Evolutionary conservation across 306 rosid species (phyloP), one percentile per base, ranked within the genome.

Genomic region (Dryas octopetala): DNA sequence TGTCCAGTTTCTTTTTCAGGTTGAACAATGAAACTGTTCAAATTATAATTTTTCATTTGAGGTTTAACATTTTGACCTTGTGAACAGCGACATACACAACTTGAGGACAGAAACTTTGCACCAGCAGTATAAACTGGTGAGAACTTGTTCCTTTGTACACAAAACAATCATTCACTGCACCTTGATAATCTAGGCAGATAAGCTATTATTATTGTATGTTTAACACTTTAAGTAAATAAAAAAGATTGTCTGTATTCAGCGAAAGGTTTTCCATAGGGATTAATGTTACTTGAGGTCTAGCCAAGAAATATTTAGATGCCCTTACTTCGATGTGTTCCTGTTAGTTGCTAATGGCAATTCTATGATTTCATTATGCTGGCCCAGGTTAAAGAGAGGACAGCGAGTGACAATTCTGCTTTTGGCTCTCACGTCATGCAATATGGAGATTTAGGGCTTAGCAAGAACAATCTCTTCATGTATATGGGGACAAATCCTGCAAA

Each of bases 381-480:
- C 41, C 90, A 96, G 99, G 99, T 96, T 67, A 96, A 92, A 78
- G 80, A 44, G 7, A 90, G 97, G 85, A 92, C 99, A 5, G 47
- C 85, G 4, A 77, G 26, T 79, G 92, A 77, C 11, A 88, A 92
- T 84, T 17, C 63, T 41, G 87, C 7, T 74, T 83, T 81, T 80
- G 92, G 99, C 15, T 96, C 99, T 72, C 99, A 92, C 75, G 99
- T 96, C 84, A 92, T 96, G 98, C 96, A 92, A 82, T 96, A 90
- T 73, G 99, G 99, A 75, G 93, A 90, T 64, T 26, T 82, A 48
- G 79, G 43, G 66, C 73, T 92, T 28, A 86, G 83, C 89, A 73
- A 66, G 77, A 51, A 89, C 19, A 1, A 49, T 77, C 86, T 96
- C 28, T 82, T 81, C 70, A 4, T 52, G 44, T 96, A 90, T 81